A percentile compares a stretch with the other conserved stretches of the same genome.
Evolutionary conservation across 2,329 filamentous ascomycete species (phyloP).

Genomic region (Chrysoporthe deuterocubensis): DNA sequence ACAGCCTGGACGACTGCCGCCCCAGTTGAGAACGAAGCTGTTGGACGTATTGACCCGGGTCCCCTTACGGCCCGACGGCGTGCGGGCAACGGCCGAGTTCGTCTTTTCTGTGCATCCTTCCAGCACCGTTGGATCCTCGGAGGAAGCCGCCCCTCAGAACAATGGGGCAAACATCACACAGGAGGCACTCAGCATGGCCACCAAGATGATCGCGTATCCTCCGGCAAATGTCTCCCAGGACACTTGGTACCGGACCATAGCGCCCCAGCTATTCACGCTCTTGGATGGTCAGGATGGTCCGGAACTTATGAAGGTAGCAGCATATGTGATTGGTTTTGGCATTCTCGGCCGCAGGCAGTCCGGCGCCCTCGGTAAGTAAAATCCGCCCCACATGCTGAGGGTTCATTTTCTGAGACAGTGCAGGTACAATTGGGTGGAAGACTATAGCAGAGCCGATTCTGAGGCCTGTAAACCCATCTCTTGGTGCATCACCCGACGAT

Average conservation of each 20-base stretch:
- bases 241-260: conserved; percentile 63
- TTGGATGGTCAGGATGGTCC: conserved; percentile 64
- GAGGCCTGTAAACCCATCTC: conserved; percentile 50
- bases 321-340: conserved; percentile 68
- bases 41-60: conserved; percentile 62
- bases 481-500: background rate
- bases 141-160: conserved; percentile 52
- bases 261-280: conserved; percentile 63
- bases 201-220: conserved; percentile 63
- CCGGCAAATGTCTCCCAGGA: conserved; percentile 58
- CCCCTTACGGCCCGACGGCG: conserved; percentile 65
- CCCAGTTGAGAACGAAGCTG: conserved; percentile 63
- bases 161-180: conserved; percentile 68
- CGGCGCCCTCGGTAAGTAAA: conserved; percentile 55
- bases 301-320: conserved; percentile 62
- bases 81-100: conserved; percentile 71
- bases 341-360: conserved; percentile 66
- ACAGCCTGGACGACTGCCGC: conserved; percentile 61
- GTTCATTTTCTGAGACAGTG: conserved; percentile 31
- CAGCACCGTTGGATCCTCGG: conserved; percentile 45
- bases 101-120: conserved; percentile 70
- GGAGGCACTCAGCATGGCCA: conserved; percentile 68
- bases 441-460: conserved; percentile 64
- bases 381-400: conserved; percentile 40
- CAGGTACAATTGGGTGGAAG: conserved; percentile 62